These are phyloP conservation scores for Hortaea werneckii DNA, from an alignment of 2,329 filamentous ascomycete genomes.

Conservation along the genomic window DNA sequence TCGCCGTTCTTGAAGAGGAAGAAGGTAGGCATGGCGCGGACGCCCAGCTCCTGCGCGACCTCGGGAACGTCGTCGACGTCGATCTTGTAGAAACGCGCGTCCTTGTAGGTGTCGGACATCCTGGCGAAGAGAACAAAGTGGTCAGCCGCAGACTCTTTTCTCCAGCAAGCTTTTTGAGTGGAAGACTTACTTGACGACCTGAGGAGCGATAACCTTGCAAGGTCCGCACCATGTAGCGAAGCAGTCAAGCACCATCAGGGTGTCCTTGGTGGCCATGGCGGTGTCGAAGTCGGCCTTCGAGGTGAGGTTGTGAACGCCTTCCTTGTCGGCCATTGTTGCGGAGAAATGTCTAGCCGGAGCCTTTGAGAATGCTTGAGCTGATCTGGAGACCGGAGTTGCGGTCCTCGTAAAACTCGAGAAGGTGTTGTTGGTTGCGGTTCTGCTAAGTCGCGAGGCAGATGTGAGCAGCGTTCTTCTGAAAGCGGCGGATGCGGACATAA, in stretches of 20 bases:
- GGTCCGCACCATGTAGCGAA: constrained; percentile 89
- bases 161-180: not conserved
- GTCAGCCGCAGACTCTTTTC: not conserved
- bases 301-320: constrained; percentile 41
- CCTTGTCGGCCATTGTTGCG: constrained; percentile 32
- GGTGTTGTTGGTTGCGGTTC: not conserved
- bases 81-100: constrained; percentile 72
- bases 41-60: constrained; percentile 63
- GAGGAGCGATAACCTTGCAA: constrained; percentile 81
- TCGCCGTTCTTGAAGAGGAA: constrained; percentile 70
- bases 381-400: no score
- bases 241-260: constrained; percentile 70
- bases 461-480: constrained; percentile 35
- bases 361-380: no score
- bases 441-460: constrained; percentile 1
- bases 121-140: constrained; percentile 27
- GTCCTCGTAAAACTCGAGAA: no score
- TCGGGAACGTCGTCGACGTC: constrained; percentile 77
- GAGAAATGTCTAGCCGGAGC: constrained; percentile 26
- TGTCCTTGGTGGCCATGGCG: constrained; percentile 43
- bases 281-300: constrained; percentile 52
- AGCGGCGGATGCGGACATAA: constrained; percentile 32
- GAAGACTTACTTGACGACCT: constrained; percentile 49
- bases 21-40: constrained; percentile 93
- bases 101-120: constrained; percentile 49